A percentile compares a stretch with the other conserved stretches of the same genome.
These are phyloP conservation scores for Metarhizium anisopliae DNA, from an alignment of 2,329 filamentous ascomycete species.

Conservation along the genomic window DNA sequence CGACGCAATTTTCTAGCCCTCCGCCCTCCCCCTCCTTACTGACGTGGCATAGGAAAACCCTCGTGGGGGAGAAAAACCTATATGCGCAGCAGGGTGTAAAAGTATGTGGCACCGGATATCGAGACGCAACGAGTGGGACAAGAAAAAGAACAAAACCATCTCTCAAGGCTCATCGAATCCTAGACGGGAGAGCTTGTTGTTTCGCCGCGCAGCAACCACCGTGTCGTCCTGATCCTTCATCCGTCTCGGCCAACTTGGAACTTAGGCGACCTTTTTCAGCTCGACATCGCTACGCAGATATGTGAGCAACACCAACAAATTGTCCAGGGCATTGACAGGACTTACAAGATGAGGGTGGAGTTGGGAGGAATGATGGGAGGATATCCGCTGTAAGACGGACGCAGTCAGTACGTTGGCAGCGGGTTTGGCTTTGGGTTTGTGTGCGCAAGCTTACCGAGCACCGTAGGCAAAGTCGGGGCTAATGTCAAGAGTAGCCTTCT, in stretches of 20 bases:
- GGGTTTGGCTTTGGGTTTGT: neutral
- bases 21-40: no score
- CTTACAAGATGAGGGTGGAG: constrained; percentile 43
- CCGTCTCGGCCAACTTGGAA: neutral
- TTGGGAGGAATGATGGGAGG: constrained; percentile 67
- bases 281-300: constrained; percentile 4
- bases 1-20: no score
- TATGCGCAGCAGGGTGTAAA: no score
- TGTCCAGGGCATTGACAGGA: neutral
- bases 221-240: neutral
- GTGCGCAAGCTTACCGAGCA: constrained; percentile 35
- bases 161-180: no score
- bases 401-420: neutral
- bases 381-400: constrained; percentile 54
- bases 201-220: neutral
- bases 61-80: no score
- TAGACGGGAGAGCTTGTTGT: neutral
- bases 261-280: constrained; percentile 5
- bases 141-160: no score
- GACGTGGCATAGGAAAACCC: no score
- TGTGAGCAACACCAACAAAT: neutral
- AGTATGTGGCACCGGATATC: no score
- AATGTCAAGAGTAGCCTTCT: constrained; percentile 81
- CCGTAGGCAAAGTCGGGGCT: constrained; percentile 28
- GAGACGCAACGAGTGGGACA: no score